Evolutionary conservation across 1,284 basidiomycete genomes (phyloP), one percentile per base, ranked within the genome.

Genomic region (Malassezia arunalokei): DNA sequence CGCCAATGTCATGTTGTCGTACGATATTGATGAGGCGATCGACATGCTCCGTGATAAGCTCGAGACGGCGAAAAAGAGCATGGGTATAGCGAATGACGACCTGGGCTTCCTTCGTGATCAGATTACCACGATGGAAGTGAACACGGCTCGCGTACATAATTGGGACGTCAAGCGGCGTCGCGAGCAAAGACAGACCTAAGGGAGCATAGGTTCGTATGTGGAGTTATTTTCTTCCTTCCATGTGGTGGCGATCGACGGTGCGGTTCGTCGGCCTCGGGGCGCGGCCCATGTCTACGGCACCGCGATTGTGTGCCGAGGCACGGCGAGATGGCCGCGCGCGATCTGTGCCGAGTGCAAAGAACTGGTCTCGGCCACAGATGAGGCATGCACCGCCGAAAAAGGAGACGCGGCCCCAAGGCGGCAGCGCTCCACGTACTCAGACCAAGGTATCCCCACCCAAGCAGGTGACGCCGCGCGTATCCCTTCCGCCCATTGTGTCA

Each of bases 41-140:
- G 75, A 79, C 5, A 79, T 98, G 14, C 78, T 98, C 0, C 74
- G 78, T 45, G 79, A 80, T 29, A 96, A 96, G 75, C 81, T 92
- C n/a, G 71, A 77, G 1, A 77, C 80, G 0, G 90, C 92, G 0
- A 80, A 87, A 68, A 77, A 77, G 32, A 83, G 78, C 56, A 76
- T 92, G 39, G 70, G 77, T 30, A 82, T 83, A 64, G 83, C 85
- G 0, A 78, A 84, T 47, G 87, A 90, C 67, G 94, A 98, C 73
- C 78, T 95, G 29, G 90, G 90, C 68, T 98, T 89, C 73, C 76
- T 98, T 56, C 79, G 90, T 49, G 92, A 98, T 71, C 92, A 98
- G 74, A 81, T 92, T 48, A 98, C 92, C 4, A 82, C 94, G 12
- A 95, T 95, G 86, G 91, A 98, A 73, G 92, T 98, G 56, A 96